Evolutionary conservation across 2,329 filamentous ascomycete species (phyloP).

Genomic region (Cercospora sesami): DNA sequence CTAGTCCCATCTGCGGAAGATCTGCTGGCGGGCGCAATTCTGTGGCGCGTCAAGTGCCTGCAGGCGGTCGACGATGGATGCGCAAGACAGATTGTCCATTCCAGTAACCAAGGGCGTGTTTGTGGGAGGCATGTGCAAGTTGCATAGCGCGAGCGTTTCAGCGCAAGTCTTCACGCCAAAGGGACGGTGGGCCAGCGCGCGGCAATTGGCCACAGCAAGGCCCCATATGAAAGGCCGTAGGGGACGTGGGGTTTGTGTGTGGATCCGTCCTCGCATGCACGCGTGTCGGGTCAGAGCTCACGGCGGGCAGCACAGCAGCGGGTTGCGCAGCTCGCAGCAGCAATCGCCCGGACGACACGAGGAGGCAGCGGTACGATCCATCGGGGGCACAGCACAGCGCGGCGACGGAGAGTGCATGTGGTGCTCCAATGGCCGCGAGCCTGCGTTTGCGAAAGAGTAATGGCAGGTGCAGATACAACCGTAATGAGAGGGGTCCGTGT

Average conservation of each 20-base stretch:
- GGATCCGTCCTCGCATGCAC: not conserved
- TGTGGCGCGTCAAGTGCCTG: not conserved
- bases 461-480: not conserved
- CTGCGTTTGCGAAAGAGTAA: not conserved
- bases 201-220: not conserved
- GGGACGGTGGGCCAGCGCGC: not conserved
- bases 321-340: not conserved
- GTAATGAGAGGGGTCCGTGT: slow-evolving; percentile 7
- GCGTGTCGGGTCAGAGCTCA: not conserved
- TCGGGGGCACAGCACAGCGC: not conserved
- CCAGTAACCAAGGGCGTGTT: not conserved
- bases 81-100: not conserved
- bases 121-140: slow-evolving; percentile 7
- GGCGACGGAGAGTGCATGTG: not conserved
- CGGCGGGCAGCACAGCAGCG: not conserved
- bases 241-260: not conserved
- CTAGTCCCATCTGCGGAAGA: not conserved
- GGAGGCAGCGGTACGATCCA: not conserved
- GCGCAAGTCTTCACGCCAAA: not conserved
- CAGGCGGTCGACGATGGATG: not conserved
- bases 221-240: not conserved
- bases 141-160: slow-evolving; percentile 10
- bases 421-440: not conserved
- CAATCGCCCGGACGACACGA: not conserved
- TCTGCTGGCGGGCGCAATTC: slow-evolving; percentile 3